These are phyloP conservation scores for Colletotrichum falcatum DNA, from an alignment of 2,329 filamentous ascomycete species.

Conservation along the genomic window DNA sequence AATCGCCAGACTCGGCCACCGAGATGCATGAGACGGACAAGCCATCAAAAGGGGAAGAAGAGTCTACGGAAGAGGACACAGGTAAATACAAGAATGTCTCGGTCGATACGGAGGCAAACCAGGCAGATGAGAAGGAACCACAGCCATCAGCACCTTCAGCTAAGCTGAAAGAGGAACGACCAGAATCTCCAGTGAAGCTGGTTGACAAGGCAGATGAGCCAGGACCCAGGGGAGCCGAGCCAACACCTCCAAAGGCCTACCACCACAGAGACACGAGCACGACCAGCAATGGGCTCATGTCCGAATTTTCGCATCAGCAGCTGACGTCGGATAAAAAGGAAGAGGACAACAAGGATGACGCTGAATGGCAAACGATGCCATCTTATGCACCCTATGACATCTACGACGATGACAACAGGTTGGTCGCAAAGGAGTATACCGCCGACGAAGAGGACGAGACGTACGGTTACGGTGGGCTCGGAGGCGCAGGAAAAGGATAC, in stretches of 20 bases:
- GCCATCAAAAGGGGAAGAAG: background rate
- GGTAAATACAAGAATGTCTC: background rate
- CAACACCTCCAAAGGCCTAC: background rate
- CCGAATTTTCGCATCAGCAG: conserved; percentile 93
- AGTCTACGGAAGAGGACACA: background rate
- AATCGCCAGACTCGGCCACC: background rate
- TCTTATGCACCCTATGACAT: conserved; percentile 92
- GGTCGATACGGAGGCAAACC: background rate
- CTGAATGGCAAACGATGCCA: conserved; percentile 93
- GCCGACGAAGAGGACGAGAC: conserved; percentile 77
- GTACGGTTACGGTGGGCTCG: conserved; percentile 80
- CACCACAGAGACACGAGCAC: conserved; percentile 51
- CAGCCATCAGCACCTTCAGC: background rate
- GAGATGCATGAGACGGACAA: background rate
- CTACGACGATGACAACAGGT: conserved; percentile 91
- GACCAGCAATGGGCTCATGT: conserved; percentile 59
- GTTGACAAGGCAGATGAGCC: conserved; percentile 37
- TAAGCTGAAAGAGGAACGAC: conserved; percentile 10
- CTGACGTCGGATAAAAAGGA: conserved; percentile 69
- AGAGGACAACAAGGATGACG: conserved; percentile 69
- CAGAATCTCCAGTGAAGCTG: conserved; percentile 27
- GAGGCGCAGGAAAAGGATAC: conserved; percentile 94
- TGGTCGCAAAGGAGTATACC: conserved; percentile 84
- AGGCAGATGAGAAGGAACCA: background rate
- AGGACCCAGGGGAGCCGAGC: conserved; percentile 30